Conservation (phyloP, 208 protist genomes). For the Crithidia brevicula region DNA sequence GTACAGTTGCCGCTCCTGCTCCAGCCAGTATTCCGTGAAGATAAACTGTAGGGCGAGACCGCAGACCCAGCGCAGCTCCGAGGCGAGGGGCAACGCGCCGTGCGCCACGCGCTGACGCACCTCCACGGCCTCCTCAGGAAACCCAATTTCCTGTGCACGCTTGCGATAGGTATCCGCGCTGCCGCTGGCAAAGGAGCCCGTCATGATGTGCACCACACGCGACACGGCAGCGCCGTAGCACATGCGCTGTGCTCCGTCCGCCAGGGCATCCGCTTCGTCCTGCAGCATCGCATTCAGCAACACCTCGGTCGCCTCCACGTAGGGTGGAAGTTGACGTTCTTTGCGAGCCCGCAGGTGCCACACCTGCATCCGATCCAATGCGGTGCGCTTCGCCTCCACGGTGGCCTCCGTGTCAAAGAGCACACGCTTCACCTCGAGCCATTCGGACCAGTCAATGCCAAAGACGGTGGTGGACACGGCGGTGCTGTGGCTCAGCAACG, state of each 20-base stretch:
- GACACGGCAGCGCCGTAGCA: slow-evolving; percentile 81
- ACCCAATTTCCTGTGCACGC: slow-evolving; percentile 66
- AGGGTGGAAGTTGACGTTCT: slow-evolving; percentile 59
- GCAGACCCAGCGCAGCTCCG: slow-evolving; percentile 83
- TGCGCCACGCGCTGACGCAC: slow-evolving; percentile 89
- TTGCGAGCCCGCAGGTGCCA: slow-evolving; percentile 70
- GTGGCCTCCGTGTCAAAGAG: slow-evolving; percentile 55
- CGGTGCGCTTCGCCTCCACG: slow-evolving; percentile 37
- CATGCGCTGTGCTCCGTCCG: slow-evolving; percentile 21
- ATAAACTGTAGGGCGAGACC: slow-evolving; percentile 80
- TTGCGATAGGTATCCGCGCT: slow-evolving; percentile 79
- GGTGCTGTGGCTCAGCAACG: slow-evolving; percentile 9
- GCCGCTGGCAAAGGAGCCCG: slow-evolving; percentile 67
- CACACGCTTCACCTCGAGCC: slow-evolving; percentile 56
- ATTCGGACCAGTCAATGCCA: slow-evolving; percentile 67
- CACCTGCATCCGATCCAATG: slow-evolving; percentile 46
- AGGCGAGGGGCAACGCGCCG: slow-evolving; percentile 60
- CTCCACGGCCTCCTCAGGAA: slow-evolving; percentile 88
- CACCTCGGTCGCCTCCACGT: slow-evolving; percentile 75
- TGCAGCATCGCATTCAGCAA: slow-evolving; percentile 58
- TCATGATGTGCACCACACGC: slow-evolving; percentile 86
- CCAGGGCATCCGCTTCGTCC: slow-evolving; percentile 44
- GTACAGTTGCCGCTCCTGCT: slow-evolving; percentile 64
- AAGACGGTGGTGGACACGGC: slow-evolving; percentile 53
- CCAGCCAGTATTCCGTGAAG: slow-evolving; percentile 77